phyloP scores from a whole-genome alignment of 2,329 filamentous ascomycete genomes.

The Mollisia scopiformis region DNA sequence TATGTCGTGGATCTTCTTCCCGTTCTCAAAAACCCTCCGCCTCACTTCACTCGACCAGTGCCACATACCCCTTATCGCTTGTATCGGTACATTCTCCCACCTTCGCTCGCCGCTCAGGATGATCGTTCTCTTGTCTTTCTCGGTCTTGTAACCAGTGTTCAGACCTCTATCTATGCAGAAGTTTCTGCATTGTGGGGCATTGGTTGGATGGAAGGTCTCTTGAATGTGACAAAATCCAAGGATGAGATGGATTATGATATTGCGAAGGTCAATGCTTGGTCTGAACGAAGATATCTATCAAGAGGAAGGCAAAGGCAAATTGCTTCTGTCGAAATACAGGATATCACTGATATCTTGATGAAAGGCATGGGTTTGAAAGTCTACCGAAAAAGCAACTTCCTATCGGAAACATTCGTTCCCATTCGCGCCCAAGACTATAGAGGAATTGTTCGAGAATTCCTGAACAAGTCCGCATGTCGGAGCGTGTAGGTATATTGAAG shows the following conservation, averaged over 20 bases:
- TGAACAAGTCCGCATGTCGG: neutral
- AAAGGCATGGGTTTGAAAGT: conserved; percentile 11
- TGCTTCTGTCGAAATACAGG: conserved; percentile 15
- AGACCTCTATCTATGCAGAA: conserved; percentile 17
- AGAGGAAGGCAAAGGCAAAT: conserved; percentile 11
- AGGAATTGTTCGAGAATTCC: conserved; percentile 12
- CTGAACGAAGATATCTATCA: conserved; percentile 10
- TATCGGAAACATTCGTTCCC: conserved; percentile 5
- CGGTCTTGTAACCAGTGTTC: conserved; percentile 10
- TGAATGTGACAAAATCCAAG: conserved; percentile 10
- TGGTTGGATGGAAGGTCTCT: conserved; percentile 15
- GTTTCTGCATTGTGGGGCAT: conserved; percentile 18
- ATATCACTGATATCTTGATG: conserved; percentile 15
- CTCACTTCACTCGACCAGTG: conserved; percentile 1
- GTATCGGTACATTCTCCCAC: conserved; percentile 18
- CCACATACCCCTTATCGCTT: conserved; percentile 15
- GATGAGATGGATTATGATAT: conserved; percentile 19
- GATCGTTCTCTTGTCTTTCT: conserved; percentile 19
- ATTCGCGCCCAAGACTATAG: conserved; percentile 13
- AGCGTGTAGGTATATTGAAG: neutral
- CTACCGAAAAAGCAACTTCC: conserved; percentile 1
- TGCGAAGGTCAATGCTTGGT: conserved; percentile 16
- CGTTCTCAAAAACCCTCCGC: conserved; percentile 10
- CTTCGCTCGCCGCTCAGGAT: conserved; percentile 10
- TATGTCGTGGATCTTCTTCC: conserved; percentile 6